Evolutionary conservation across 208 protist species (phyloP).

Genomic region (Acanthamoeba culbertsoni): DNA sequence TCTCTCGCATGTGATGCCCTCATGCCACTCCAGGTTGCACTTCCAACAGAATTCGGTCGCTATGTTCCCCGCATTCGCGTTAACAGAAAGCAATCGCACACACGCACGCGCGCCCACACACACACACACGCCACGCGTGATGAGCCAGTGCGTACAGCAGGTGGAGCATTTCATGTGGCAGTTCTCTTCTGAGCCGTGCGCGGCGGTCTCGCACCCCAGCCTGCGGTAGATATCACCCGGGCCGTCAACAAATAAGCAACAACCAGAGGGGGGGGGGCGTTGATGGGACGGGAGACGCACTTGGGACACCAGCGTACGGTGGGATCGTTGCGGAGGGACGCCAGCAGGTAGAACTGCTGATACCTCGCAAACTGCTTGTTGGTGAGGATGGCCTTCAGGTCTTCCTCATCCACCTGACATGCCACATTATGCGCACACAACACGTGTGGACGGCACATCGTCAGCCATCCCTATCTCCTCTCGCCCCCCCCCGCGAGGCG

Average conservation of each 20-base stretch:
- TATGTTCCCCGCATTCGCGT: too few species aligned
- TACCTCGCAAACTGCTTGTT: slow-evolving; percentile 48
- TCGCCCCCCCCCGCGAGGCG: too few species aligned
- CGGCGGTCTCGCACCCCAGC: slow-evolving; percentile 3
- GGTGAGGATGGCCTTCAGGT: slow-evolving; percentile 46
- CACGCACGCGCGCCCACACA: too few species aligned
- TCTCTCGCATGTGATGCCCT: slow-evolving; percentile 25
- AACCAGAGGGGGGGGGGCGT: background rate
- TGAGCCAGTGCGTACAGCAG: background rate
- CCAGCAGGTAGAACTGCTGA: slow-evolving; percentile 48
- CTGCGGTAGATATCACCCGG: background rate
- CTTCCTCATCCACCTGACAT: slow-evolving; percentile 12
- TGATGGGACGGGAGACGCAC: background rate
- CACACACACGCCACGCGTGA: background rate
- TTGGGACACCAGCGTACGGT: slow-evolving; percentile 57
- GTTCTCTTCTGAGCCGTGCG: slow-evolving; percentile 49
- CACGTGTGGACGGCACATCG: background rate
- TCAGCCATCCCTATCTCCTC: too few species aligned
- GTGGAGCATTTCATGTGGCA: slow-evolving; percentile 41
- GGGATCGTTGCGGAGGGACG: slow-evolving; percentile 45
- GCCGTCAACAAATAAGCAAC: background rate
- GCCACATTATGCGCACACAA: background rate
- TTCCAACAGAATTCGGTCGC: slow-evolving; percentile 58
- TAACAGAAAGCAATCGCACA: too few species aligned
- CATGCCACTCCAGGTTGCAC: slow-evolving; percentile 53